Evolutionary conservation across 257 asterid species (phyloP), one percentile per base, ranked within the genome.

Genomic region (Eustoma russellianum): DNA sequence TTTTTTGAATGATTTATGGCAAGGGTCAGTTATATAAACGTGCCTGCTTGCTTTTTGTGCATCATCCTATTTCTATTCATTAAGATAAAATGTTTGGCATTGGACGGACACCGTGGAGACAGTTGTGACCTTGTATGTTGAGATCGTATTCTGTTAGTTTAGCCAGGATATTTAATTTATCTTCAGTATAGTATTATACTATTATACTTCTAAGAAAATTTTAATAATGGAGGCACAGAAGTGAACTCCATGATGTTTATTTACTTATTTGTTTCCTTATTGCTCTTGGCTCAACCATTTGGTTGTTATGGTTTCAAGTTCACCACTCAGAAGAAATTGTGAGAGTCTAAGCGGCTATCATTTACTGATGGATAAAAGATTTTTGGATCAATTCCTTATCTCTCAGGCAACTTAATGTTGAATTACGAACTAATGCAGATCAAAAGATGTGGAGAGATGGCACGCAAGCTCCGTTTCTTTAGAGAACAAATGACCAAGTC

Each of bases 381-480:
- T 17, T 52, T 14, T 34, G 1, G 8, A 16, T 52, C 38, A 52
- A 41, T 24, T 24, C 30, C 30, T 24, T 24, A 24, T 24, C 30
- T 17, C 63, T 28, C 45, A 24, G 15, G 56, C 17, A 12, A 64
- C 17, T 55, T 55, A 28, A 15, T 6, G 30, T 24, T 24, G 18
- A 16, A 33, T 10, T 7, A 12, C 10, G 7, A 33, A 50, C 49
- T 28, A 46, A 14, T 53, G 68, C 57, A 82, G 92, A 74, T 79
- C 53, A 79, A 76, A 66, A 74, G 74, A 77, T 79, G 80, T 68
- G 92, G 74, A 61, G 87, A 79, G 58, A 69, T 82, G 84, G 84
- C 80, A 13, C 79, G 92, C 41, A 79, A 72, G 61, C 65, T 82
- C 52, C 74, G 84, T 4, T 70, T 76, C 66, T 52, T 82, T 30